Evolutionary conservation across 352 stramenopile species (phyloP).

Genomic region (Pythium diclinum): DNA sequence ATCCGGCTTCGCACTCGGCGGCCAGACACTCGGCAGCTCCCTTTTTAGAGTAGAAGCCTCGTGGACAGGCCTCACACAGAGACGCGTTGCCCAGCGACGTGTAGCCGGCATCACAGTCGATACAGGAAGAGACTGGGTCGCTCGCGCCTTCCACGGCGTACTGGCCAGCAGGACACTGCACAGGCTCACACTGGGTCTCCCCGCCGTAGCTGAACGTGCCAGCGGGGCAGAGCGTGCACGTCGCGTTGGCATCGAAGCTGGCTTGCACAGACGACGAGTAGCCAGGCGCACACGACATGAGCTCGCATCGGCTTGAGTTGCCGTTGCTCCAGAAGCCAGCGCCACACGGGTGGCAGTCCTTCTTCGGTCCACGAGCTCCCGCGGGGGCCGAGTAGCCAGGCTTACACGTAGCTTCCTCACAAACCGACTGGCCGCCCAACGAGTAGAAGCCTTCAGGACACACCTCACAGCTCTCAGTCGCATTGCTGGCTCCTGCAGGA

Average conservation of each 20-base stretch:
- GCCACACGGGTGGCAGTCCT: slow-evolving; percentile 39
- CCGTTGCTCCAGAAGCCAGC: slow-evolving; percentile 36
- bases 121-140: slow-evolving; percentile 29
- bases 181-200: slow-evolving; percentile 31
- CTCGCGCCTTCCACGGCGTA: slow-evolving; percentile 31
- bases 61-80: slow-evolving; percentile 33
- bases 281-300: slow-evolving; percentile 29
- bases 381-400: slow-evolving; percentile 30
- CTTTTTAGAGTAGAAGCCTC: slow-evolving; percentile 27
- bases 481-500: slow-evolving; percentile 24
- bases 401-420: slow-evolving; percentile 32
- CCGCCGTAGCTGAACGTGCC: slow-evolving; percentile 36
- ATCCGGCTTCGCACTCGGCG: slow-evolving; percentile 35
- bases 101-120: slow-evolving; percentile 31
- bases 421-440: slow-evolving; percentile 31
- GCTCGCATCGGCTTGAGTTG: slow-evolving; percentile 28
- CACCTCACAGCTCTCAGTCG: slow-evolving; percentile 26
- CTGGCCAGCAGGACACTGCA: slow-evolving; percentile 31
- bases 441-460: slow-evolving; percentile 37
- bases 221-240: slow-evolving; percentile 30
- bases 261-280: slow-evolving; percentile 26
- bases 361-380: slow-evolving; percentile 30
- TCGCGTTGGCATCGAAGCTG: slow-evolving; percentile 29
- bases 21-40: slow-evolving; percentile 29
- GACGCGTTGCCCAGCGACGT: slow-evolving; percentile 38